Evolutionary conservation across 2,329 filamentous ascomycete genomes (phyloP).

Genomic region (Cadophora sp.): DNA sequence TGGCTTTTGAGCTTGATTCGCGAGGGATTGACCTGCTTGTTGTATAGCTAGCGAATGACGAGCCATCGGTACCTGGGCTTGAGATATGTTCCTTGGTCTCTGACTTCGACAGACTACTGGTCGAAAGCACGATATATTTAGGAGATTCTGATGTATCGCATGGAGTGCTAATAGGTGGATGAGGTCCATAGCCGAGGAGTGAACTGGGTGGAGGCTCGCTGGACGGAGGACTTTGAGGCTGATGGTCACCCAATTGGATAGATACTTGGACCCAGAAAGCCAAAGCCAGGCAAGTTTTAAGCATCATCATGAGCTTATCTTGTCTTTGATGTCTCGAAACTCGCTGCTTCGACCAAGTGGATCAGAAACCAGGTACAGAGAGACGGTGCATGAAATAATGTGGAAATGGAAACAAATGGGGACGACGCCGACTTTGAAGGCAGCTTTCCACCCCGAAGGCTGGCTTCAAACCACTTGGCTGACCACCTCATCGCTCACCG

Average conservation of each 20-base stretch:
- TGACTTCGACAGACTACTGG: neutral
- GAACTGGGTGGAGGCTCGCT: neutral
- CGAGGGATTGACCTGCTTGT: neutral
- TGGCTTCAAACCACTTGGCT: neutral
- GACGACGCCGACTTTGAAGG: constrained; percentile 2
- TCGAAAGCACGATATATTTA: neutral
- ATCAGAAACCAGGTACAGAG: neutral
- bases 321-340: neutral
- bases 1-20: neutral
- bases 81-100: neutral
- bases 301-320: constrained; percentile 3
- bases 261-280: constrained; percentile 21
- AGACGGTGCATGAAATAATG: neutral
- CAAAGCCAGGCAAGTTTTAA: constrained; percentile 50
- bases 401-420: neutral
- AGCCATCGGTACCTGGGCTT: constrained; percentile 1
- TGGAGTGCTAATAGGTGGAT: constrained; percentile 5
- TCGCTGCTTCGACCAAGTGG: neutral
- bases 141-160: constrained; percentile 6
- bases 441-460: neutral
- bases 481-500: constrained; percentile 8
- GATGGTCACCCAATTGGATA: constrained; percentile 15
- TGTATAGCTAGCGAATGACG: constrained; percentile 3
- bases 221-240: neutral
- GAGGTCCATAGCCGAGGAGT: neutral